Base-by-base conservation (phyloP, 768 basidiomycete genomes). In the Boletus huronensis region DNA sequence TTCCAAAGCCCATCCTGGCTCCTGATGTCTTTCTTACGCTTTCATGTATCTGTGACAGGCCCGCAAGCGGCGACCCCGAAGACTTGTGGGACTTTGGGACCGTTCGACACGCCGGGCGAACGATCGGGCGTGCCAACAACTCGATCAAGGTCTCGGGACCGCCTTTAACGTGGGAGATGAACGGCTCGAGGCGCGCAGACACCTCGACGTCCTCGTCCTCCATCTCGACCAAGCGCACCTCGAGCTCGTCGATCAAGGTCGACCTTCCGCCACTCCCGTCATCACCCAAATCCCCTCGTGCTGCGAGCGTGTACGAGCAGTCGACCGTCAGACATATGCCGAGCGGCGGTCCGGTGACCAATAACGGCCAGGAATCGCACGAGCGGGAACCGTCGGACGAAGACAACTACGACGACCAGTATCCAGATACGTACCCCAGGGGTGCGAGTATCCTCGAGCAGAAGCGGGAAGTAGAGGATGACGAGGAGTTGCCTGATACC, bases 81-180 rank as follows among this genome's bases (percentile, higher is more conserved):
- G 93, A 95, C 59, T 74, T 98, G 32, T 98, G 96, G 96, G 96
- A 98, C 69, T 97, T 98, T 72, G 96, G 96, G 14, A 98, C 96
- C 8, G 88, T 98, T 43, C 88, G 91, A 53, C 87, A 93, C 64
- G 82, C 82, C 40, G 73, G 78, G 42, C 74, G 79, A 19, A 90
- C 90, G 16, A 78, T 91, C 43, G 90, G 90, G n/a, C 80, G 85
- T 48, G 70, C 83, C 23, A 66, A 66, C 31, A 81, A 78, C 61
- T 79, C 80, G 52, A 72, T 82, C 58, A 79, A 79, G 48, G 74
- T 80, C 39, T 80, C 85, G 38, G 87, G 87, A 1, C 85, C 85
- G 16, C 82, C 84, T 21, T 72, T 88, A 26, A 88, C 87, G n/a
- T 89, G 88, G 87, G 88, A 90, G 67, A 88, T 87, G 74, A 80